Evolutionary conservation across 1,284 basidiomycete genomes (phyloP), one percentile per base, ranked within the genome.

Genomic region (Leccinum insolens): DNA sequence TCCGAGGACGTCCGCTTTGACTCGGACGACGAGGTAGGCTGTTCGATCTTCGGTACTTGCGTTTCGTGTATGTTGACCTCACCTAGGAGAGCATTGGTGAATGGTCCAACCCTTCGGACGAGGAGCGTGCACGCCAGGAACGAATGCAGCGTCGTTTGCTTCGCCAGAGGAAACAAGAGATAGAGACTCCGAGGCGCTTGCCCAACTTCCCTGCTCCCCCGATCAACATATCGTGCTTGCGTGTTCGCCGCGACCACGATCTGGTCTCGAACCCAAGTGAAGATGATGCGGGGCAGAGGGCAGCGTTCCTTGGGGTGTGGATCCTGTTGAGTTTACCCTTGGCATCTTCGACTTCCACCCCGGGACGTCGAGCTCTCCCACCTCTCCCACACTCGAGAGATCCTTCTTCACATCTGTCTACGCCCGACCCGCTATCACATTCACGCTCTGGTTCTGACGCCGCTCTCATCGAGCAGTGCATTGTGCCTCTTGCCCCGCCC

Each of bases 91-190:
- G 91, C 72, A 89, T 93, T 63, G 92, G 91, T 37, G 92, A 94
- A 81, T 94, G 87, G 86, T 94, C 92, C n/a, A 94, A 94, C 74
- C 92, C 92, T 20, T 94, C 92, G 14, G 92, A 94, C 73, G 92
- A 94, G 78, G 92, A 94, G 75, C 84, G 89, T 44, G 92, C 89
- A 3, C 86, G 92, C 34, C 88, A 89, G 70, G 80, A 85, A 41
- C 86, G 91, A 55, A 79, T 86, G 34, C 85, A 90, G 57, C 86
- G 89, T 55, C 87, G 89, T 62, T 77, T 86, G 67, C 81, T 86
- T 67, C 85, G 86, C 14, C 84, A 84, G 61, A 80, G 80, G 66
- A 80, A 82, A 41, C 79, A 79, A 41, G 82, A 85, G 66, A 76
- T 82, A 12, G 82, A 86, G 68, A 83, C 85, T 63, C 87, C 89